A percentile compares a stretch with the other conserved stretches of the same genome.
phyloP scores from a whole-genome alignment of 2,329 filamentous ascomycete species.

The Xylariaceae sp. region DNA sequence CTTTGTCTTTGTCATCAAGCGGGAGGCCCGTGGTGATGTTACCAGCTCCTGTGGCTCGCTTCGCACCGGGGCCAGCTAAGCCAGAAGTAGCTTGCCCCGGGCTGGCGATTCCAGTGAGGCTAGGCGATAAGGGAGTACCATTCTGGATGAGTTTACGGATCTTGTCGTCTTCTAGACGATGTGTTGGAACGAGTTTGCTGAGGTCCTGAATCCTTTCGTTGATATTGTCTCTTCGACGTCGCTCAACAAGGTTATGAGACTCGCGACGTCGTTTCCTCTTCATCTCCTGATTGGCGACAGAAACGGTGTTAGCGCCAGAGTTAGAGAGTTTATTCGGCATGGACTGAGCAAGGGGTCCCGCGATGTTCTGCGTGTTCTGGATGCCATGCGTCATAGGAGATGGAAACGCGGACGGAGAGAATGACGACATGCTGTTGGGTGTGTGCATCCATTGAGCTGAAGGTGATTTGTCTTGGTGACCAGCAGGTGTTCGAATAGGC shows the following conservation, averaged over 20 bases:
- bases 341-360: constrained; percentile 83
- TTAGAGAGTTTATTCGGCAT: constrained; percentile 78
- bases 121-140: constrained; percentile 83
- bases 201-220: constrained; percentile 98
- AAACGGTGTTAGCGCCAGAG: constrained; percentile 25
- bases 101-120: constrained; percentile 63
- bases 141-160: constrained; percentile 92
- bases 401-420: constrained; percentile 82
- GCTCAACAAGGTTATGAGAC: constrained; percentile 95
- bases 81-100: constrained; percentile 81
- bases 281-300: constrained; percentile 80
- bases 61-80: constrained; percentile 77
- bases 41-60: constrained; percentile 70
- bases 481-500: constrained; percentile 66
- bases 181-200: constrained; percentile 84
- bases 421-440: constrained; percentile 77
- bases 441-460: constrained; percentile 91
- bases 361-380: constrained; percentile 67
- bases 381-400: constrained; percentile 70
- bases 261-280: constrained; percentile 88
- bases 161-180: constrained; percentile 94
- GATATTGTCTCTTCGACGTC: constrained; percentile 92
- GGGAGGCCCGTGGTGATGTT: constrained; percentile 92
- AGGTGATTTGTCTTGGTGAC: constrained; percentile 69
- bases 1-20: constrained; percentile 96